These are phyloP conservation scores for Orbilia oligospora DNA, from an alignment of 2,329 filamentous ascomycete species.

Conservation along the genomic window DNA sequence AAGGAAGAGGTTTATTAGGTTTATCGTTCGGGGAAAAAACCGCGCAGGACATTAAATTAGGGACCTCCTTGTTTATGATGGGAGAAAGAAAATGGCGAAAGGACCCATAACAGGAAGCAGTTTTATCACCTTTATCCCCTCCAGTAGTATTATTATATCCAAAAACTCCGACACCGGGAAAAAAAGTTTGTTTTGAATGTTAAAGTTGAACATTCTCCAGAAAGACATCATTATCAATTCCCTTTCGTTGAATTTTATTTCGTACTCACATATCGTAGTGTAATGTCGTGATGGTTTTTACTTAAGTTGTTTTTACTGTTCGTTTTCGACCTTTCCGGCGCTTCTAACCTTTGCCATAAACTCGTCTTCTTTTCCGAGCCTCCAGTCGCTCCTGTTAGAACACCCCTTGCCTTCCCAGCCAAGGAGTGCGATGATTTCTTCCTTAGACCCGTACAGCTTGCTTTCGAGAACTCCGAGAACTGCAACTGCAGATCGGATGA, in stretches of 20 bases:
- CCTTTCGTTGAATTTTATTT: slow-evolving; percentile 34
- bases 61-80: slow-evolving; percentile 25
- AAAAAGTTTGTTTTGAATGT: slow-evolving; percentile 17
- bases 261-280: slow-evolving; percentile 15
- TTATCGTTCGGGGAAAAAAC: slow-evolving; percentile 27
- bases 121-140: slow-evolving; percentile 28
- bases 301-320: slow-evolving; percentile 5
- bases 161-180: slow-evolving; percentile 49
- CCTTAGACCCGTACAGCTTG: slow-evolving; percentile 69
- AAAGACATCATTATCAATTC: slow-evolving; percentile 32
- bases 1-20: slow-evolving; percentile 13
- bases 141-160: slow-evolving; percentile 27
- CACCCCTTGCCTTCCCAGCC: slow-evolving; percentile 66
- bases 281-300: slow-evolving; percentile 8
- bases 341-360: slow-evolving; percentile 65
- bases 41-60: slow-evolving; percentile 6
- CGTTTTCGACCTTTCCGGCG: slow-evolving; percentile 64
- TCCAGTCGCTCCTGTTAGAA: slow-evolving; percentile 63
- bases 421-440: slow-evolving; percentile 69
- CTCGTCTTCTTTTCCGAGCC: slow-evolving; percentile 66
- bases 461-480: slow-evolving; percentile 73
- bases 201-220: slow-evolving; percentile 21
- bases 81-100: slow-evolving; percentile 3
- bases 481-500: slow-evolving; percentile 80
- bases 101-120: slow-evolving; percentile 1